phyloP scores from a whole-genome alignment of 129 eudicot species.

The Kitagawia praeruptora region DNA sequence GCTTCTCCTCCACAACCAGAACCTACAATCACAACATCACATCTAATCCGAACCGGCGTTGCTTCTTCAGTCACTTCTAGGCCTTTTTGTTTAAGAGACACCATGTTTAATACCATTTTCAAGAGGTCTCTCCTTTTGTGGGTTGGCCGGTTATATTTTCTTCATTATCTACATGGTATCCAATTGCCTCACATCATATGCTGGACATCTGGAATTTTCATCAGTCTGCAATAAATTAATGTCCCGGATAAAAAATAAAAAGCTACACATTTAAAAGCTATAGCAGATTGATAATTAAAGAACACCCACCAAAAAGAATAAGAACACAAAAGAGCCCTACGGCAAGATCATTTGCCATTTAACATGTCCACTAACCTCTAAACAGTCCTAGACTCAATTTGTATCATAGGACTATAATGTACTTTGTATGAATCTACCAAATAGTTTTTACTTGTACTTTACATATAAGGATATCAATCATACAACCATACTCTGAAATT shows the following conservation, averaged over 20 bases:
- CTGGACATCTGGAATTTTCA: conserved; percentile 60
- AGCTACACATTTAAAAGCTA: no score
- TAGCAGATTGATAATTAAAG: background rate
- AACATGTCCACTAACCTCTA: conserved; percentile 1
- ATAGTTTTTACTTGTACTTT: no score
- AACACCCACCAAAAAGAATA: background rate
- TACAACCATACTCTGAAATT: no score
- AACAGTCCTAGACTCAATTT: background rate
- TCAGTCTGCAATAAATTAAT: conserved; percentile 44
- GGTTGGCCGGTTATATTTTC: conserved; percentile 7
- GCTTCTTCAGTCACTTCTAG: conserved; percentile 36
- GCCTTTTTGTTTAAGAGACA: conserved; percentile 52
- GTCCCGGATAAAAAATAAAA: background rate
- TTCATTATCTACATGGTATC: conserved; percentile 43
- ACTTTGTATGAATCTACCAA: no score
- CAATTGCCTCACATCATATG: conserved; percentile 61
- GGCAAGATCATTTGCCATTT: conserved; percentile 4
- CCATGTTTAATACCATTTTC: conserved; percentile 49
- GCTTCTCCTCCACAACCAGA: conserved; percentile 98
- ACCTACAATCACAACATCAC: conserved; percentile 83
- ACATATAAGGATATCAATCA: no score
- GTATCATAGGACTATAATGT: no score
- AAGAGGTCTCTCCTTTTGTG: conserved; percentile 50
- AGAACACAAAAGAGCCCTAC: background rate
- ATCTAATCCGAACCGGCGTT: conserved; percentile 34